Percentiles rank a stretch among this genome's conserved stretches.
Evolutionary conservation across 257 asterid genomes (phyloP).

Genomic region (Solanum piurae): DNA sequence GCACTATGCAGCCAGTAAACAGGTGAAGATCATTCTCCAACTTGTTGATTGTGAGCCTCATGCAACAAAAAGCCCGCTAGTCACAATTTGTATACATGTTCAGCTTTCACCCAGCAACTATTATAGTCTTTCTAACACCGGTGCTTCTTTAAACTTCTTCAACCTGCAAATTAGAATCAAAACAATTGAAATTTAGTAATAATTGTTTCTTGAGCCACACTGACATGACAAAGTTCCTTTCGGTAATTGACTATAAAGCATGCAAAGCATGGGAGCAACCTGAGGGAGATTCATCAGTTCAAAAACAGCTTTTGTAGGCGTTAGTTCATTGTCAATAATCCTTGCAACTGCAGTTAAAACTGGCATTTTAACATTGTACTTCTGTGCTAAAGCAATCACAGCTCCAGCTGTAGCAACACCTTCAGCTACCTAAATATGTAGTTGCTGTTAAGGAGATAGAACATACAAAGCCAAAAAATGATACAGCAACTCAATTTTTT

Average conservation of each 20-base stretch:
- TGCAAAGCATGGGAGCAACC: slow-evolving; percentile 25
- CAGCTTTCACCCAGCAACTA: background rate
- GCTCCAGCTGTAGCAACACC: slow-evolving; percentile 94
- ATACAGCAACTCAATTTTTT: background rate
- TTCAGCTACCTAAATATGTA: slow-evolving; percentile 61
- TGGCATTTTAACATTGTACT: slow-evolving; percentile 80
- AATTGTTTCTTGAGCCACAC: background rate
- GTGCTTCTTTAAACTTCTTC: slow-evolving; percentile 3
- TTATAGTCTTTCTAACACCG: background rate
- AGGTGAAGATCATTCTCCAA: background rate
- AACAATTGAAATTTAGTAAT: background rate
- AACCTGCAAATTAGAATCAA: background rate
- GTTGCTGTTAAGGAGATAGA: background rate
- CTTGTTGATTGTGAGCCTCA: background rate
- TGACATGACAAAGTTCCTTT: background rate
- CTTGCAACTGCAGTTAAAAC: slow-evolving; percentile 93
- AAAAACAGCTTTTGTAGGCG: slow-evolving; percentile 75
- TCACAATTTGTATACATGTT: background rate
- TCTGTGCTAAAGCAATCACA: slow-evolving; percentile 81
- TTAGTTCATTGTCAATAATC: slow-evolving; percentile 73
- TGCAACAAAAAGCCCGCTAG: background rate
- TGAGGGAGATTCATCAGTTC: slow-evolving; percentile 94
- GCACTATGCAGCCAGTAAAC: background rate
- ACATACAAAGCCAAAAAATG: background rate
- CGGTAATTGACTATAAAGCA: background rate